A percentile compares a stretch with the other conserved stretches of the same genome.
phyloP scores from a whole-genome alignment of 1,284 basidiomycete species.

The Cutaneotrichosporon dermatis region DNA sequence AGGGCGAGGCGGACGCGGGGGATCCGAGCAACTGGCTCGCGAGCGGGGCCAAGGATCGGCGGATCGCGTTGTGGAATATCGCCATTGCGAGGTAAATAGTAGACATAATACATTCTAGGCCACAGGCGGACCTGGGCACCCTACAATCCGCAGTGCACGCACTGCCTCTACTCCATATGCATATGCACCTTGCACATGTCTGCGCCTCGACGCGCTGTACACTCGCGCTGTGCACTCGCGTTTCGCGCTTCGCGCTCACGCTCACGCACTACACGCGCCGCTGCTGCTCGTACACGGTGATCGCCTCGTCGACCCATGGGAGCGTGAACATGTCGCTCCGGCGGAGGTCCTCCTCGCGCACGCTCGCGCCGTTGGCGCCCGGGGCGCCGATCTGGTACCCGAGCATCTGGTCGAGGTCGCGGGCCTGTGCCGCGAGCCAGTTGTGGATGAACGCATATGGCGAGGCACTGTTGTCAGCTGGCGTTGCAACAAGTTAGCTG shows the following conservation, averaged over 20 bases:
- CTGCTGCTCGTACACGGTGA: slow-evolving; percentile 44
- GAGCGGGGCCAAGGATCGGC: slow-evolving; percentile 65
- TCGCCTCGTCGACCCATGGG: slow-evolving; percentile 64
- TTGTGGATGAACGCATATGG: slow-evolving; percentile 68
- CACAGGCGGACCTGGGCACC: too few species aligned
- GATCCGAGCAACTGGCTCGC: slow-evolving; percentile 60
- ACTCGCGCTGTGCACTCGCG: too few species aligned
- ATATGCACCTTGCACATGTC: not conserved
- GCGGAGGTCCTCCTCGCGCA: slow-evolving; percentile 79
- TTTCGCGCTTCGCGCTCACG: too few species aligned
- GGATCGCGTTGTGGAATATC: slow-evolving; percentile 73
- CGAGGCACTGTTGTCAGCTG: slow-evolving; percentile 25
- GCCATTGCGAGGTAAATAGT: slow-evolving; percentile 31
- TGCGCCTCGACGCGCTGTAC: too few species aligned
- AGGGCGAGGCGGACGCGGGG: slow-evolving; percentile 47
- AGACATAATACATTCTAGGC: slow-evolving; percentile 5
- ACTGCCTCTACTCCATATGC: not conserved
- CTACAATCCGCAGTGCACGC: not conserved
- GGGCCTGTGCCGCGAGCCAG: slow-evolving; percentile 85
- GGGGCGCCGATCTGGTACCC: slow-evolving; percentile 69
- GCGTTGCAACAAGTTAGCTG: not conserved
- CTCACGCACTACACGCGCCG: slow-evolving; percentile 16
- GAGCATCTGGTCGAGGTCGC: slow-evolving; percentile 83
- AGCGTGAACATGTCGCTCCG: slow-evolving; percentile 83
- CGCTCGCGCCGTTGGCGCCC: slow-evolving; percentile 49